Evolutionary conservation across 1,139 yeast genomes (phyloP).

Genomic region (Yarrowia galli): DNA sequence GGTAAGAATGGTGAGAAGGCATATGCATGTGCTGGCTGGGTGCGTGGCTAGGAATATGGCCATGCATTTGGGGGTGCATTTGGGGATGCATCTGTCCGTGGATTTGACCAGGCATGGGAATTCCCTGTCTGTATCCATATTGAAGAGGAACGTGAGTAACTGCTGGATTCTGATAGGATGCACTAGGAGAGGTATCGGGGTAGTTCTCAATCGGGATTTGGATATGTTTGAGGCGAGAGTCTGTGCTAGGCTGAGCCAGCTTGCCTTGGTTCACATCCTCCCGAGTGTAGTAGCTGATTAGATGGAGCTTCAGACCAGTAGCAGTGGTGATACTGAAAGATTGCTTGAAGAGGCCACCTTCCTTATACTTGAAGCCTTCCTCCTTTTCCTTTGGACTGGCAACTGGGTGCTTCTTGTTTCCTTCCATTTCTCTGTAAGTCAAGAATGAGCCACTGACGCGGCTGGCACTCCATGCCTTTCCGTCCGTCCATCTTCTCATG

Average conservation of each 20-base stretch:
- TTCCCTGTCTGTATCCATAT: slow-evolving; percentile 35
- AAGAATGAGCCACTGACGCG: slow-evolving; percentile 65
- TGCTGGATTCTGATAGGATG: slow-evolving; percentile 46
- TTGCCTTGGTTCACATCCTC: slow-evolving; percentile 49
- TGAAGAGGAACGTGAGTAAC: slow-evolving; percentile 45
- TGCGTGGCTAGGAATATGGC: slow-evolving; percentile 23
- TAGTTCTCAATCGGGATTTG: slow-evolving; percentile 47
- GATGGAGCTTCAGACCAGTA: slow-evolving; percentile 60
- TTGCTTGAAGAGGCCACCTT: slow-evolving; percentile 64
- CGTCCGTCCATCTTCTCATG: slow-evolving; percentile 73
- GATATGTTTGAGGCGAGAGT: slow-evolving; percentile 51
- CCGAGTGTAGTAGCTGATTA: slow-evolving; percentile 60
- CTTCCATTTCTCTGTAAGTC: slow-evolving; percentile 62
- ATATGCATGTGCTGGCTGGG: slow-evolving; percentile 20
- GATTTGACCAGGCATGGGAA: slow-evolving; percentile 38
- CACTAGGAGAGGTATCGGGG: slow-evolving; percentile 46
- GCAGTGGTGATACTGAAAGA: slow-evolving; percentile 62
- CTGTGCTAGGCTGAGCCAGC: slow-evolving; percentile 54
- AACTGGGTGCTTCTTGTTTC: slow-evolving; percentile 39
- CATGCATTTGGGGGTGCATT: slow-evolving; percentile 18
- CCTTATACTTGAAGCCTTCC: slow-evolving; percentile 53
- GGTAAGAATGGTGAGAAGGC: slow-evolving; percentile 20
- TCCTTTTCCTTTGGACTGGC: slow-evolving; percentile 32
- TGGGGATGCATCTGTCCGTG: slow-evolving; percentile 23
- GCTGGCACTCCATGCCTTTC: slow-evolving; percentile 68